Percentiles rank a stretch among this genome's conserved stretches.
phyloP scores from a whole-genome alignment of 139 green algal genomes.

The Picochlorum sp. region DNA sequence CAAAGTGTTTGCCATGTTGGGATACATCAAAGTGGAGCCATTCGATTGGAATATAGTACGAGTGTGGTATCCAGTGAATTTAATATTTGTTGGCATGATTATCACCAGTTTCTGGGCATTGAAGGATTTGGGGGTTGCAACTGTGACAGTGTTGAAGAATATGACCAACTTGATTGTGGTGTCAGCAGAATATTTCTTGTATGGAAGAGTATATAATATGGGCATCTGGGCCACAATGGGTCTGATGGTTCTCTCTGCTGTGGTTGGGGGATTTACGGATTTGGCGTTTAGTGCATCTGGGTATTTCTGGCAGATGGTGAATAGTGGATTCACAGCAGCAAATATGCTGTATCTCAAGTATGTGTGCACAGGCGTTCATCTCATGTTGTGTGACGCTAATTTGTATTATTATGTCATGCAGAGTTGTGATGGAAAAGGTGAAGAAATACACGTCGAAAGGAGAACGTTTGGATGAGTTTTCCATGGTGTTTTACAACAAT shows the following conservation, averaged over 20 bases:
- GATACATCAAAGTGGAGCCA: slow-evolving; percentile 54
- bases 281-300: slow-evolving; percentile 66
- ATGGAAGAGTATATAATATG: slow-evolving; percentile 47
- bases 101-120: slow-evolving; percentile 72
- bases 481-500: slow-evolving; percentile 90
- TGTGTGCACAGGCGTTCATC: not conserved
- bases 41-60: slow-evolving; percentile 42
- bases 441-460: slow-evolving; percentile 28
- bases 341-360: slow-evolving; percentile 11
- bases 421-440: slow-evolving; percentile 69
- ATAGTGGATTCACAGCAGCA: slow-evolving; percentile 68
- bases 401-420: slow-evolving; percentile 47
- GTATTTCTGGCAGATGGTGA: slow-evolving; percentile 83
- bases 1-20: slow-evolving; percentile 38
- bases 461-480: slow-evolving; percentile 50
- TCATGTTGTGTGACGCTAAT: not conserved
- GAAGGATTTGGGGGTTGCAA: slow-evolving; percentile 58
- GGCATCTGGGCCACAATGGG: slow-evolving; percentile 62
- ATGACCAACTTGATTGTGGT: slow-evolving; percentile 84
- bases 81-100: slow-evolving; percentile 92
- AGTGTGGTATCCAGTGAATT: slow-evolving; percentile 78
- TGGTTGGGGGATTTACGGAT: slow-evolving; percentile 71
- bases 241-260: slow-evolving; percentile 73
- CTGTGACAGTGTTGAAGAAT: slow-evolving; percentile 86
- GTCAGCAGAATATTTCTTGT: slow-evolving; percentile 67